Conservation (phyloP, 306 rosid genomes). For the Echinosophora koreensis region DNA sequence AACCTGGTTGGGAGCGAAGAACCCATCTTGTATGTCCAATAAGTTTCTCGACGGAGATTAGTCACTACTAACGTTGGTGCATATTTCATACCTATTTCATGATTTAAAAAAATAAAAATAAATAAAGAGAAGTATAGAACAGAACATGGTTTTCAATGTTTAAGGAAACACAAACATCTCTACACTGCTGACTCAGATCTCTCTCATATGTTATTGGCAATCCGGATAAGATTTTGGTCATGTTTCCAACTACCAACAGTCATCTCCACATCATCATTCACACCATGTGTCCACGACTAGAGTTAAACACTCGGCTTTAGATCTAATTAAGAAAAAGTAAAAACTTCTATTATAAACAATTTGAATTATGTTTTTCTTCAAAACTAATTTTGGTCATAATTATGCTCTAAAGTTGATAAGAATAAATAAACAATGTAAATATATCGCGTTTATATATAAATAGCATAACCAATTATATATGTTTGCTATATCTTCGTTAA, state of each 20-base stretch:
- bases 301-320: neutral
- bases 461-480: neutral
- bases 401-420: too few species aligned
- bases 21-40: too few species aligned
- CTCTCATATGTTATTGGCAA: constrained; percentile 16
- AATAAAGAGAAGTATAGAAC: too few species aligned
- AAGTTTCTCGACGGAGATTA: too few species aligned
- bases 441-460: too few species aligned
- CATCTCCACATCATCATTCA: neutral
- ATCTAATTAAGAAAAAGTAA: too few species aligned
- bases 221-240: neutral
- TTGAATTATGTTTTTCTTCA: neutral
- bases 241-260: neutral
- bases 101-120: too few species aligned
- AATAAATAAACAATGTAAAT: neutral
- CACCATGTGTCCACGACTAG: neutral
- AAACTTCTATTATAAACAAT: neutral
- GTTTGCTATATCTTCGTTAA: too few species aligned
- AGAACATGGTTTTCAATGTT: constrained; percentile 14
- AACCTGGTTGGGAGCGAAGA: too few species aligned
- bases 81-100: too few species aligned
- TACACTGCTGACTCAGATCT: constrained; percentile 36
- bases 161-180: neutral
- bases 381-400: too few species aligned
- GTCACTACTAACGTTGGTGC: too few species aligned